Base-by-base conservation (phyloP, 225 moss, liverwort and hornwort genomes). In the Marchantia paleacea region DNA sequence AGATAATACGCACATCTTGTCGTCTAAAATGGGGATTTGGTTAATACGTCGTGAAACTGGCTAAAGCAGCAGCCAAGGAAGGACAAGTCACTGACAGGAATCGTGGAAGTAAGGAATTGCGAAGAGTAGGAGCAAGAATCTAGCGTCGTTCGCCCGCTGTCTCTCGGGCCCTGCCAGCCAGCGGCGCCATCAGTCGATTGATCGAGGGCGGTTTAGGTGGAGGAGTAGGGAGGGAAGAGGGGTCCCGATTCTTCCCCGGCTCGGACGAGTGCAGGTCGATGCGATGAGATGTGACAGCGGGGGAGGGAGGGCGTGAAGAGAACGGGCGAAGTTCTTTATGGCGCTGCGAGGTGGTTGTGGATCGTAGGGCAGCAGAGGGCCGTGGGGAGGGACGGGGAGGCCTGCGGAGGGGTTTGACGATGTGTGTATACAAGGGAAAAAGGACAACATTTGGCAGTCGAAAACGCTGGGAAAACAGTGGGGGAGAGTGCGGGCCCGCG, bases 401-500 rank as follows among this genome's bases (percentile, higher is more conserved):
- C 10, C n/a, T n/a, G n/a, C n/a, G n/a, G 26, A 24, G 10, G 11
- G n/a, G 25, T 9, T 24, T 10, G 65, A 65, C 65, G 65, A 28
- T 65, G 65, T 65, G 65, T 65, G 24, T 68, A 39, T 31, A 30
- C 68, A 68, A 12, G 12, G 47, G 48, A 70, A 70, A 70, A 70
- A 47, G 48, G 80, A 76, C 86, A 83, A 86, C 86, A 86, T 86
- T 86, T 30, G 29, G 73, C 76, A 16, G 73, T 80, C 80, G 66
- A 80, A 85, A 86, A 82, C 65, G 51, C 80, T 68, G 73, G 79
- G 19, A 80, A 83, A 86, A 86, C 67, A 48, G 77, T n/a, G 51
- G 49, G 47, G 61, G 39, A 57, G 16, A 48, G 52, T 10, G 64
- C 29, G 57, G 72, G 66, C 82, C 82, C 83, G 83, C 73, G 67